Percentiles rank a stretch among this genome's conserved stretches.
Evolutionary conservation across 805 yeast genomes (phyloP).

Genomic region (Candida nanaspora): DNA sequence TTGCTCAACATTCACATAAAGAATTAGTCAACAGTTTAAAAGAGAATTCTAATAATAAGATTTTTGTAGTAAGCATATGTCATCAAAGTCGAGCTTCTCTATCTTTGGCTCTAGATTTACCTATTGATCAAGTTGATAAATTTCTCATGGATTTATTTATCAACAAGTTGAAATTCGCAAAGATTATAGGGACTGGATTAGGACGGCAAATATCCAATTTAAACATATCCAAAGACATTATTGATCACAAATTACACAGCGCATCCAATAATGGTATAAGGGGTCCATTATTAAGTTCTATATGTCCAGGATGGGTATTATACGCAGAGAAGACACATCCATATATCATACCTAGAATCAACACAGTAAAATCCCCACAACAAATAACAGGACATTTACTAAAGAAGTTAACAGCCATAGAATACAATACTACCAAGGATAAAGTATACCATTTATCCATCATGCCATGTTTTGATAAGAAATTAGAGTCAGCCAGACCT

Average conservation of each 20-base stretch:
- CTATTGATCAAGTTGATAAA: conserved; percentile 52
- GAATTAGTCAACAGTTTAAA: conserved; percentile 60
- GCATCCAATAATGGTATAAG: conserved; percentile 1
- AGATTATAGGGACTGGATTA: conserved; percentile 77
- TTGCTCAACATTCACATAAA: conserved; percentile 83
- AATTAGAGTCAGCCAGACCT: conserved; percentile 86
- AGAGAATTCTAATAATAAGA: conserved; percentile 22
- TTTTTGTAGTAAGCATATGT: conserved; percentile 69
- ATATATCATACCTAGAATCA: conserved; percentile 60
- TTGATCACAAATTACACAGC: conserved; percentile 3
- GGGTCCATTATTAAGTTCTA: conserved; percentile 57
- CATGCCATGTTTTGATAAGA: conserved; percentile 98
- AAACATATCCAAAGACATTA: conserved; percentile 36
- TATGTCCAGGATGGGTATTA: conserved; percentile 95
- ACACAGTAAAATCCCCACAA: conserved; percentile 83
- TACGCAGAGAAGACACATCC: conserved; percentile 97
- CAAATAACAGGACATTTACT: conserved; percentile 82
- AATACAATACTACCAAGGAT: conserved; percentile 17
- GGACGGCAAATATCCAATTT: conserved; percentile 65
- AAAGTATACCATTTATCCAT: conserved; percentile 72
- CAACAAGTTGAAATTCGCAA: conserved; percentile 56
- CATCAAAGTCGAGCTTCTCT: conserved; percentile 84
- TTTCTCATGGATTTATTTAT: conserved; percentile 52
- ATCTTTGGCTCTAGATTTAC: conserved; percentile 54
- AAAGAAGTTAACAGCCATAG: conserved; percentile 41